Evolutionary conservation across 768 basidiomycete genomes (phyloP), one percentile per base, ranked within the genome.

Genomic region (Amanita exitialis): DNA sequence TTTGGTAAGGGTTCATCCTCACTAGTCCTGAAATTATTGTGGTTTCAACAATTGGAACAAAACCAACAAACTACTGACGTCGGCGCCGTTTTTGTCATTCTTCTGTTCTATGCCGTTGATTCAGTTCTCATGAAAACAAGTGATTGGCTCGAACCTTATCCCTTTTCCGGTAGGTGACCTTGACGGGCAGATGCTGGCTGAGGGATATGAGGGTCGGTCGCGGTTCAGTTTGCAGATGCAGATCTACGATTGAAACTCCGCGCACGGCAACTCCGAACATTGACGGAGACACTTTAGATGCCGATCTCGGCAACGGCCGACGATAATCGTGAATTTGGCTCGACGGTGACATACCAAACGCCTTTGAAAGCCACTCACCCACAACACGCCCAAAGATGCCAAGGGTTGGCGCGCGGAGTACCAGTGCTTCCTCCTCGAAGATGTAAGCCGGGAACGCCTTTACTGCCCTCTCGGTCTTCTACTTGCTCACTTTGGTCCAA

Each of bases 101-200:
- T 47, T 37, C 32, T 6, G 32, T 46, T 46, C 44, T 35, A 9
- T 34, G 16, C 28, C 44, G 16, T 15, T 16, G 10, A 18, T 7
- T 32, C 28, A 16, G 35, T 47, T 47, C 21, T 18, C 36, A 37
- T 36, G 35, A 47, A 47, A 25, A 32, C 32, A 16, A 25, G 48
- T 12, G 42, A 44, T 54, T 21, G 16, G 44, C 56, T 37, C 21
- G 47, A 47, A 66, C 68, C 65, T 70, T 70, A 59, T 63, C 63
- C 58, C 63, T 62, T 42, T 63, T 64, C 55, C 64, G 59, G 56
- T 69, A 67, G 4, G 66, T 69, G 38, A 61, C 52, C 52, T 61
- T 67, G 20, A 61, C 61, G 6, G 49, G 44, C 45, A 52, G 56
- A 51, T 23, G 23, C 23, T 23, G 23, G 23, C 3, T 3, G 23